Conservation (phyloP, 1,284 basidiomycete genomes). For the Boletellus sp. region DNA sequence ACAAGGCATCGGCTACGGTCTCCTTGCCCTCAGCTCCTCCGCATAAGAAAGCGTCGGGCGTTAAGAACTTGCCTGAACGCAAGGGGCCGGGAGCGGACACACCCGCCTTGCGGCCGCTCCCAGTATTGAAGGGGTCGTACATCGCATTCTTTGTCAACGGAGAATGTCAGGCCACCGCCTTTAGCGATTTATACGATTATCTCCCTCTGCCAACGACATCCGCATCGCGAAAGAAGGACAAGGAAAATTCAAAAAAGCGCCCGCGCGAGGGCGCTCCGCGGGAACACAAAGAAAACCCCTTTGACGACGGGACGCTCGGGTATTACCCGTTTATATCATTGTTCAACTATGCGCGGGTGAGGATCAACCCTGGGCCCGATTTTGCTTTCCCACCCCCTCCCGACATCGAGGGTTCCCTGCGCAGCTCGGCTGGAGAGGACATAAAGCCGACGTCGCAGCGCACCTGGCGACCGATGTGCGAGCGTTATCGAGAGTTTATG, state of each 20-base stretch:
- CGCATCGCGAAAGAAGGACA: constrained; percentile 51
- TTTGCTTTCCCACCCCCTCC: constrained; percentile 78
- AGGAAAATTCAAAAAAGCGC: constrained; percentile 48
- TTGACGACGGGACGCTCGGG: constrained; percentile 93
- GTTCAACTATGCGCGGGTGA: constrained; percentile 86
- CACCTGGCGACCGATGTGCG: constrained; percentile 73
- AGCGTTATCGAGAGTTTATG: constrained; percentile 78
- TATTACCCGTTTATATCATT: constrained; percentile 95
- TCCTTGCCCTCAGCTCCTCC: constrained; percentile 53
- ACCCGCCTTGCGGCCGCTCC: constrained; percentile 59
- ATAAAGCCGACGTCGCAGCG: constrained; percentile 34
- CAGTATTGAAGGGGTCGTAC: constrained; percentile 68
- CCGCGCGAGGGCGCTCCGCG: constrained; percentile 60
- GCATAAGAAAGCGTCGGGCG: constrained; percentile 62
- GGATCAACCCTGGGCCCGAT: constrained; percentile 83
- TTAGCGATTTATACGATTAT: constrained; percentile 87
- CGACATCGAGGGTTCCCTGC: constrained; percentile 65
- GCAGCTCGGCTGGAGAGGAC: constrained; percentile 32
- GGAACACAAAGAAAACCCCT: constrained; percentile 76
- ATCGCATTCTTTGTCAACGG: constrained; percentile 95
- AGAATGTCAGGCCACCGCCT: constrained; percentile 81
- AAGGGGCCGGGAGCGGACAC: constrained; percentile 24
- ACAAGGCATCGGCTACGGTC: constrained; percentile 52
- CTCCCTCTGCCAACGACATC: constrained; percentile 73
- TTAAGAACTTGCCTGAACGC: constrained; percentile 60